Conservation (phyloP, 2,329 filamentous ascomycete genomes). For the Elsinoe fawcettii region DNA sequence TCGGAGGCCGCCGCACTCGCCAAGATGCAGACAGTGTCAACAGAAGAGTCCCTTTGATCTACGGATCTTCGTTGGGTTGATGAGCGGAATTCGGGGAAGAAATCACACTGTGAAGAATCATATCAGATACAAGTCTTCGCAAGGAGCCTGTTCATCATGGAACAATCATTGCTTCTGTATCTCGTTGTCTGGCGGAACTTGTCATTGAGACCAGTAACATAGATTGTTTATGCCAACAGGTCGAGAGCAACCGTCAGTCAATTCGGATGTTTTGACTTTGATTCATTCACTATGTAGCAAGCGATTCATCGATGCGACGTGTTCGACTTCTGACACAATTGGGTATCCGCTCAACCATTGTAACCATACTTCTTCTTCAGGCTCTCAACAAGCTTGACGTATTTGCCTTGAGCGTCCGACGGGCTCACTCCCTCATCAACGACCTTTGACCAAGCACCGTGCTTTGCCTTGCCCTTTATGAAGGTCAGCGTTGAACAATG, state of each 20-base stretch:
- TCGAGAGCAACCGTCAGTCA: no score
- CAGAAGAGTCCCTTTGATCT: not conserved
- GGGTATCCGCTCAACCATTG: constrained; percentile 46
- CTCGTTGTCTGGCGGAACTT: not conserved
- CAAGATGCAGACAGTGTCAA: constrained; percentile 1
- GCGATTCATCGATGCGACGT: not conserved
- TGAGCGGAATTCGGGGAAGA: not conserved
- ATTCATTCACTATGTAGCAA: not conserved
- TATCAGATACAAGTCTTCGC: no score
- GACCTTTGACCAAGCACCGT: constrained; percentile 65
- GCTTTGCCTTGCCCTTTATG: constrained; percentile 59
- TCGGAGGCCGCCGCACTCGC: not conserved
- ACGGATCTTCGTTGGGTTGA: constrained; percentile 14
- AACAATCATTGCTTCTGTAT: not conserved
- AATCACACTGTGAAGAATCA: no score
- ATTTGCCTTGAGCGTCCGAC: constrained; percentile 65
- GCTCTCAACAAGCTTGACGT: constrained; percentile 63
- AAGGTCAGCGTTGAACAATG: not conserved
- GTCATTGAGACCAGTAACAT: not conserved
- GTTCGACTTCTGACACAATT: constrained; percentile 29
- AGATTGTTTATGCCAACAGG: not conserved
- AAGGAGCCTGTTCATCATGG: no score
- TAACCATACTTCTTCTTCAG: constrained; percentile 64
- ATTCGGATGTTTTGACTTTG: not conserved
- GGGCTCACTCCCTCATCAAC: constrained; percentile 55